These are phyloP conservation scores for Diaporthe batatas DNA, from an alignment of 2,329 filamentous ascomycete species.

Conservation along the genomic window DNA sequence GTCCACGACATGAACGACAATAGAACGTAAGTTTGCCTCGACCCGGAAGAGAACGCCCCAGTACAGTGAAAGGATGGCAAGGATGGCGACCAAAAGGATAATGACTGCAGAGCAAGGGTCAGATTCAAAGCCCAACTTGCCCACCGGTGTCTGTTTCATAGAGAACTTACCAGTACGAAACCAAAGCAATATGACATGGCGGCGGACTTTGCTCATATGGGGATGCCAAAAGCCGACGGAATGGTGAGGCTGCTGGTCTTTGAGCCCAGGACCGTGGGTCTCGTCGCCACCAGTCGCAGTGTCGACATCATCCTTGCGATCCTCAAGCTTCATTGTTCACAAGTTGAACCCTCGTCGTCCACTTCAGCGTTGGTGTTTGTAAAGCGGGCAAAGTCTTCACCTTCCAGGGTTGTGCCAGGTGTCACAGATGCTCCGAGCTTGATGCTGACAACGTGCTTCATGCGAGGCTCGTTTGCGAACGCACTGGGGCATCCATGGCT, in stretches of 20 bases:
- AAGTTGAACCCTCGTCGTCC: not conserved
- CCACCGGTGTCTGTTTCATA: too few relatives aligned
- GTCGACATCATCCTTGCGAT: not conserved
- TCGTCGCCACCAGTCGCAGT: not conserved
- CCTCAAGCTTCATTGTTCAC: not conserved
- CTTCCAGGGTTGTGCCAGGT: not conserved
- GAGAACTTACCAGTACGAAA: constrained; percentile 45
- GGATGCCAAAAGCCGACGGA: constrained; percentile 62
- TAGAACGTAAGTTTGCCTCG: constrained; percentile 59
- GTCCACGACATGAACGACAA: constrained; percentile 72
- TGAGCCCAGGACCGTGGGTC: not conserved
- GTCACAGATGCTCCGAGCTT: not conserved
- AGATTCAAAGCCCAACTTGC: not conserved
- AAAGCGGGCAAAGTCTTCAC: not conserved
- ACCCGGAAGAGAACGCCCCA: constrained; percentile 70
- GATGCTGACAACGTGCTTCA: not conserved
- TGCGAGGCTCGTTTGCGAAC: rapidly evolving
- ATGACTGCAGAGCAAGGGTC: constrained; percentile 51
- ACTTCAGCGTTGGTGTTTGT: not conserved
- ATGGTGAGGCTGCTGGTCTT: constrained; percentile 43
- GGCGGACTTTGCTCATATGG: constrained; percentile 48
- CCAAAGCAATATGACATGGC: constrained; percentile 48
- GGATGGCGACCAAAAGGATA: constrained; percentile 67
- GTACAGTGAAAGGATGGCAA: constrained; percentile 69
- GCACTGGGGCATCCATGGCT: not conserved